These are phyloP conservation scores for Forsythia viridissima DNA, from an alignment of 257 asterid species.

Conservation along the genomic window DNA sequence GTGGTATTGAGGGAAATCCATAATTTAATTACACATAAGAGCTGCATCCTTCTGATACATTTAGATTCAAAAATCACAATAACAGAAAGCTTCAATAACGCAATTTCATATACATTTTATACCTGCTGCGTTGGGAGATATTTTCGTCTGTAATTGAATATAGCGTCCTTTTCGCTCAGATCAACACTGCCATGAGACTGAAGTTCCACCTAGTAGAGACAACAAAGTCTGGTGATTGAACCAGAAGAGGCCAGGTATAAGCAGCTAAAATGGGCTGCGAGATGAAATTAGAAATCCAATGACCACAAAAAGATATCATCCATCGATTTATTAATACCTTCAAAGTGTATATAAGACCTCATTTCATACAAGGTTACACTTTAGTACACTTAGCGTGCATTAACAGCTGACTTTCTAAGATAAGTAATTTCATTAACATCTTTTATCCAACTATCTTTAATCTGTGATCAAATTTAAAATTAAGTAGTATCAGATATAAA, in stretches of 20 bases:
- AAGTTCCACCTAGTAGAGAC: conserved; percentile 69
- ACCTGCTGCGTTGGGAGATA: conserved; percentile 93
- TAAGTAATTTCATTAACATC: not conserved
- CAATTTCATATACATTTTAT: conserved; percentile 5
- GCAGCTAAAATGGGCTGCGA: not conserved
- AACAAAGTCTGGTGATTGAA: conserved; percentile 23
- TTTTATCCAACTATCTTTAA: not conserved
- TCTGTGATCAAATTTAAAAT: not conserved
- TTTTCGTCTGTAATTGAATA: conserved; percentile 76
- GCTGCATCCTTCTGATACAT: not conserved
- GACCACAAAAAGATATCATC: not conserved
- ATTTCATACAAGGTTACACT: not conserved
- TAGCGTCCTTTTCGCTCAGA: conserved; percentile 65
- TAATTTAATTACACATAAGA: not conserved
- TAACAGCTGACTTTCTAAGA: not conserved
- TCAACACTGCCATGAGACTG: conserved; percentile 54
- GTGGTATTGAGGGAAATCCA: not conserved
- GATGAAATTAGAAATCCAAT: conserved; percentile 7
- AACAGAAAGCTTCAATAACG: not conserved
- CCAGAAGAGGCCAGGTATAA: not conserved
- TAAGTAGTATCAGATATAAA: not conserved
- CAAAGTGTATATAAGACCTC: not conserved
- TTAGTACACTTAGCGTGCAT: too few relatives aligned
- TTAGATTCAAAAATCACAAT: not conserved
- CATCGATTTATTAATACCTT: not conserved